A percentile compares a stretch with the other conserved stretches of the same genome.
Conservation (phyloP, 2,329 filamentous ascomycete genomes). For the Ophiosphaerella herpotricha region DNA sequence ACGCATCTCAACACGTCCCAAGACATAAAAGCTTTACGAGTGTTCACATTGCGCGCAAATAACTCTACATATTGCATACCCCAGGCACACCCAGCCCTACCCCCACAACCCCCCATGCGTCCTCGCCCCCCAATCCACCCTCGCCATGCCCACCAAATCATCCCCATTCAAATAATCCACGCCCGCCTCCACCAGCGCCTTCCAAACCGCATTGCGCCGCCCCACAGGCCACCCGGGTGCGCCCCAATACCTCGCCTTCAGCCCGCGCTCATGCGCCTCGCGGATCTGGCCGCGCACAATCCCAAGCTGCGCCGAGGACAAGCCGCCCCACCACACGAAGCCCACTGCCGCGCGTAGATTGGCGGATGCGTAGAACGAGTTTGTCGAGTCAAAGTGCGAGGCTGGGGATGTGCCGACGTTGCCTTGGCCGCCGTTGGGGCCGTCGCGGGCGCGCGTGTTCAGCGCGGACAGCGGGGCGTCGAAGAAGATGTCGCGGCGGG, state of each 20-base stretch:
- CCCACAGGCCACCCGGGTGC: conserved; percentile 60
- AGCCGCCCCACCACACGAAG: conserved; percentile 51
- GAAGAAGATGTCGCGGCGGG: conserved; percentile 61
- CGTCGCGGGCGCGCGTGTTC: conserved; percentile 12
- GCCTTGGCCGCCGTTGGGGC: conserved; percentile 48
- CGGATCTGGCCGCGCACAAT: conserved; percentile 57
- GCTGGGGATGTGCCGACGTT: conserved; percentile 46
- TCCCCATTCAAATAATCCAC: conserved; percentile 64
- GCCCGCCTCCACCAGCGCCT: conserved; percentile 57
- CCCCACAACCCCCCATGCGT: conserved; percentile 31
- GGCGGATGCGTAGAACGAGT: conserved; percentile 70
- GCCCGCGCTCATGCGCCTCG: conserved; percentile 56
- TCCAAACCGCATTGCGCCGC: conserved; percentile 61
- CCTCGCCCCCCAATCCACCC: conserved; percentile 52
- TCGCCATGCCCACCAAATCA: conserved; percentile 57
- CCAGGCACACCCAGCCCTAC: not conserved
- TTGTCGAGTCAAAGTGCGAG: conserved; percentile 51
- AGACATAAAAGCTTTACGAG: too few species aligned
- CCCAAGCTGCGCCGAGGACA: conserved; percentile 54
- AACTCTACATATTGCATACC: not conserved
- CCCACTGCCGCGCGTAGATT: conserved; percentile 62
- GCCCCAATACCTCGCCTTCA: conserved; percentile 63
- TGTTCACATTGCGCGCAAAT: too few species aligned
- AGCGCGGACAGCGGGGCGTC: conserved; percentile 55
- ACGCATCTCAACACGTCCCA: too few species aligned